Percentiles rank a stretch among this genome's conserved stretches.
Conservation (phyloP, 305 asterid genomes). For the Fraxinus ornus region DNA sequence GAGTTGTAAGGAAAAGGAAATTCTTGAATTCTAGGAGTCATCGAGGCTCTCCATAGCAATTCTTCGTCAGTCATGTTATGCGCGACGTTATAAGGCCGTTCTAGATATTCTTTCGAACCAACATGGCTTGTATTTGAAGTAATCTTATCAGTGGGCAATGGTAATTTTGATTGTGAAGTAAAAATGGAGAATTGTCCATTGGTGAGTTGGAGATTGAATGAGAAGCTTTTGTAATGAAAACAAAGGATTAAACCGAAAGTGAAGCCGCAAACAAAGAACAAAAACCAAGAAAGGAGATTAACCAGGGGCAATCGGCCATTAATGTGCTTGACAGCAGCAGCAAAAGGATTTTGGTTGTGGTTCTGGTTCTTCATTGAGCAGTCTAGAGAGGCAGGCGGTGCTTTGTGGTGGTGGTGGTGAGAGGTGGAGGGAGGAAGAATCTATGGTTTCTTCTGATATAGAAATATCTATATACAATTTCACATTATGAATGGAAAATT, state of each 20-base stretch:
- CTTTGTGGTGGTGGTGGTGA: neutral
- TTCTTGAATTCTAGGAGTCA: conserved; percentile 51
- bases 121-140: neutral
- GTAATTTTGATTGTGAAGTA: conserved; percentile 29
- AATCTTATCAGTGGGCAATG: neutral
- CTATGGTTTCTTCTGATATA: neutral
- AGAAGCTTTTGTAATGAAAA: conserved; percentile 49
- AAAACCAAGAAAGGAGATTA: conserved; percentile 40
- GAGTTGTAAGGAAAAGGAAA: conserved; percentile 49
- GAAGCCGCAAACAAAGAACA: conserved; percentile 59
- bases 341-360: conserved; percentile 25
- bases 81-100: conserved; percentile 24
- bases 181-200: conserved; percentile 49
- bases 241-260: conserved; percentile 55
- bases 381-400: neutral
- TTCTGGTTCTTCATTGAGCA: neutral
- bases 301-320: conserved; percentile 32
- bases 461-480: neutral
- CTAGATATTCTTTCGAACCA: neutral
- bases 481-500: neutral
- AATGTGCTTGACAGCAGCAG: conserved; percentile 17
- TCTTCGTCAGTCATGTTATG: conserved; percentile 65
- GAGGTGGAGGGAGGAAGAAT: neutral
- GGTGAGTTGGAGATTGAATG: conserved; percentile 53
- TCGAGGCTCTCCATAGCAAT: conserved; percentile 71